These are phyloP conservation scores for Sclerotinia trifoliorum DNA, from an alignment of 2,329 filamentous ascomycete genomes.

Conservation along the genomic window DNA sequence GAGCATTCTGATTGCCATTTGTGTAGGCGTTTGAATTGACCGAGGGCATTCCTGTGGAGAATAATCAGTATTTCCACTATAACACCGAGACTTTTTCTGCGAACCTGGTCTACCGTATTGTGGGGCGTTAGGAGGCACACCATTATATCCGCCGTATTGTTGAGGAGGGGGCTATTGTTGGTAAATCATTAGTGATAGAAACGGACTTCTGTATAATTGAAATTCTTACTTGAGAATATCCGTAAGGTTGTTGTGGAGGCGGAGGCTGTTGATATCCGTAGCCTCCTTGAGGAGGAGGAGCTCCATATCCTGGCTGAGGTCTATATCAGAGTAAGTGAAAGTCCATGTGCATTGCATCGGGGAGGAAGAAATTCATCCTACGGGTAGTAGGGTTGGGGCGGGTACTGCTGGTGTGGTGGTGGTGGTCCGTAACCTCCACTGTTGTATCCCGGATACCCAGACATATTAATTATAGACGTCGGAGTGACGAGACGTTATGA, in stretches of 20 bases:
- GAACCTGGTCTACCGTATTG: slow-evolving; percentile 54
- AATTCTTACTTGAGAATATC: slow-evolving; percentile 37
- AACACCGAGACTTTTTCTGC: slow-evolving; percentile 26
- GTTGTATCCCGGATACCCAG: slow-evolving; percentile 60
- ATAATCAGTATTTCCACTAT: slow-evolving; percentile 11
- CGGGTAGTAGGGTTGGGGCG: slow-evolving; percentile 48
- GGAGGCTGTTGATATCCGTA: slow-evolving; percentile 52
- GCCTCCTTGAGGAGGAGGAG: slow-evolving; percentile 39
- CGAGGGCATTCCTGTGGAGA: slow-evolving; percentile 43
- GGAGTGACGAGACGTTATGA: not conserved
- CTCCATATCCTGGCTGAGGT: slow-evolving; percentile 32
- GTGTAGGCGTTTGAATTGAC: slow-evolving; percentile 53
- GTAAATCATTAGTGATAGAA: slow-evolving; percentile 11
- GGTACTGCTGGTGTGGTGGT: slow-evolving; percentile 43
- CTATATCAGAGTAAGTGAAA: slow-evolving; percentile 24
- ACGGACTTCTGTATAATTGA: not conserved
- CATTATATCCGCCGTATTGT: slow-evolving; percentile 46
- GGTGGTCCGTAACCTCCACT: slow-evolving; percentile 46
- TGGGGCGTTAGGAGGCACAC: slow-evolving; percentile 40
- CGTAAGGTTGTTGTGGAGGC: slow-evolving; percentile 46
- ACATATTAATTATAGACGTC: slow-evolving; percentile 47
- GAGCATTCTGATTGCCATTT: slow-evolving; percentile 57
- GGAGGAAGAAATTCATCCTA: slow-evolving; percentile 39
- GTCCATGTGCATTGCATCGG: slow-evolving; percentile 1
- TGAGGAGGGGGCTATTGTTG: slow-evolving; percentile 45